Conservation (phyloP, 352 stramenopile species). For the Phytophthora fragariaefolia region DNA sequence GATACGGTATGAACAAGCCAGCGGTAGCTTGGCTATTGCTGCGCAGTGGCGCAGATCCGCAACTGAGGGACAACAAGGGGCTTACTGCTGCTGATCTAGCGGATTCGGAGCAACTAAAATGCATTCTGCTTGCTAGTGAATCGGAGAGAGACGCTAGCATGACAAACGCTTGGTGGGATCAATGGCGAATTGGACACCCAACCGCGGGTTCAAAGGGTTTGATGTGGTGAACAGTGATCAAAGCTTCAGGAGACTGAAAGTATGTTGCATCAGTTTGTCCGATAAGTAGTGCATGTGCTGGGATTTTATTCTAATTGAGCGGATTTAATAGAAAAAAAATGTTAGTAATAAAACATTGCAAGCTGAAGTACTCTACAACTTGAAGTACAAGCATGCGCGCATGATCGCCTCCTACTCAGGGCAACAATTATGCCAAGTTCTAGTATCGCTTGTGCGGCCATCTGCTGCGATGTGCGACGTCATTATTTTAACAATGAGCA, state of each 20-base stretch:
- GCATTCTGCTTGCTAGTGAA: conserved; percentile 18
- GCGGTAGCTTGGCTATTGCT: conserved; percentile 30
- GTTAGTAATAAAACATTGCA: no score
- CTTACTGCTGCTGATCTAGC: conserved; percentile 21
- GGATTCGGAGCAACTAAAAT: conserved; percentile 26
- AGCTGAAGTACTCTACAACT: no score
- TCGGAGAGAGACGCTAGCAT: conserved; percentile 9
- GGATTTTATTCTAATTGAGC: no score
- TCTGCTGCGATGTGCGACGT: no score
- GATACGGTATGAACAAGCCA: conserved; percentile 27
- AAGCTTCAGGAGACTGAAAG: neutral
- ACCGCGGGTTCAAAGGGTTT: neutral
- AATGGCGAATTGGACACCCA: conserved; percentile 12
- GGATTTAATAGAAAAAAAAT: no score
- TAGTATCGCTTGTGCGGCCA: no score
- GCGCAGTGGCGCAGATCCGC: conserved; percentile 22
- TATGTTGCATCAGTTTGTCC: no score
- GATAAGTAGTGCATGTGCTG: no score
- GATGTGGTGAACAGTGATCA: neutral
- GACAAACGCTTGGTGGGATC: conserved; percentile 24
- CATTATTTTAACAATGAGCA: no score
- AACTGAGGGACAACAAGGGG: conserved; percentile 21
- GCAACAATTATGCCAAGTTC: no score
- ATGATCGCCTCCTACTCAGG: no score
- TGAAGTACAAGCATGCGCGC: no score